Evolutionary conservation across 805 yeast genomes (phyloP), one percentile per base, ranked within the genome.

Genomic region (Yamadazyma olivae): DNA sequence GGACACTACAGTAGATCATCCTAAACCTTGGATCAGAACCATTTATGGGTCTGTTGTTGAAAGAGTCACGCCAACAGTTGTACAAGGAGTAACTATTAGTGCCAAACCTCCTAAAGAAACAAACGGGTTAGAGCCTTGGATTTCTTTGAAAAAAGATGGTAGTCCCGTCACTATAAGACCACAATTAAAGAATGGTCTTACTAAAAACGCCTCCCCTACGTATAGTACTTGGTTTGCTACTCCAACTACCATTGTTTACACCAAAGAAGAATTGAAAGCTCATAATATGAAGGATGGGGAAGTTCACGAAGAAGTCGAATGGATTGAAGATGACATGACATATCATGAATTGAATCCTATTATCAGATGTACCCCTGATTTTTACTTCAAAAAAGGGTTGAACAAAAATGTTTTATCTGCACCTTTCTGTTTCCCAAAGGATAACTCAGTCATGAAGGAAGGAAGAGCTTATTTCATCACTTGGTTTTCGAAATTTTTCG

Each of bases 401-500:
- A 81, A 79, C 20, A 77, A 78, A 46, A 68, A 67, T 42, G 55
- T 60, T 13, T 49, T 64, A 1, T 75, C 88, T 26, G 93, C 69
- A 34, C 96, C 96, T n/a, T 85, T 87, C 58, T 88, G 96, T 58
- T 75, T 85, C 15, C 96, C 96, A 9, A 67, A 64, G 22, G 90
- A 83, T 49, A 72, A 78, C 40, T 49, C 70, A 9, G 69, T 64
- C 26, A 67, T 84, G 61, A 71, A 74, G 44, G 57, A 74, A 40
- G 95, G 74, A 21, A 61, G 71, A 36, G 75, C 85, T 0, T 83
- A 85, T 49, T 88, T 89, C 51, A 59, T 85, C 35, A 80, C 91
- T 7, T 88, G 96, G 96, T 88, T 67, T 59, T 71, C 91, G 2
- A 69, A 73, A 32, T 81, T 64, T 54, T 88, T 86, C 50, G 68